Percentiles rank a stretch among this genome's conserved stretches.
phyloP scores from a whole-genome alignment of 2,329 filamentous ascomycete species.

The Phaeosphaeriaceae sp. region DNA sequence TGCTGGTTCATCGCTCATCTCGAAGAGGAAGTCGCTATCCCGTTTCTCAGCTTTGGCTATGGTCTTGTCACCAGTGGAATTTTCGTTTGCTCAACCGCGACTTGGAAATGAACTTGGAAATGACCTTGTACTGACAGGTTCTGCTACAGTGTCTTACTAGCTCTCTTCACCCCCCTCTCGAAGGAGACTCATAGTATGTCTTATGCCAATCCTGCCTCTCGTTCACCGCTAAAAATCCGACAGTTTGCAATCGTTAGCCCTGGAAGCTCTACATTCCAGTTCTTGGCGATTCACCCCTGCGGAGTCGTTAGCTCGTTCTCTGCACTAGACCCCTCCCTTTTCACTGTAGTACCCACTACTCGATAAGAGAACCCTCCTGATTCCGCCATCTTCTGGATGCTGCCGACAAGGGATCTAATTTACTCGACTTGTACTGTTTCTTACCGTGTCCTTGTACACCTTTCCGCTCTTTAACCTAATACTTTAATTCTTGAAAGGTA shows the following conservation, averaged over 20 bases:
- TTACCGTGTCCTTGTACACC: constrained; percentile 42
- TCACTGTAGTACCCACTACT: constrained; percentile 39
- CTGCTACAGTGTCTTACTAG: constrained; percentile 17
- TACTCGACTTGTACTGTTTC: constrained; percentile 41
- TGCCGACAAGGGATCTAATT: constrained; percentile 50
- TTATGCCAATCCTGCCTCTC: constrained; percentile 1
- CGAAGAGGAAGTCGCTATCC: neutral
- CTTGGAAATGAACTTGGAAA: neutral
- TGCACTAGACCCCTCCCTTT: constrained; percentile 50
- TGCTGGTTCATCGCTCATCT: neutral
- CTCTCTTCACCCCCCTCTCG: constrained; percentile 16
- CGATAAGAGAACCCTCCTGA: constrained; percentile 44
- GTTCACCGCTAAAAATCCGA: constrained; percentile 33
- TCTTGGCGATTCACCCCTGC: constrained; percentile 51
- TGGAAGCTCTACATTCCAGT: constrained; percentile 54
- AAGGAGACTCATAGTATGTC: constrained; percentile 34
- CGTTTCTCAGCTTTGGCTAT: neutral
- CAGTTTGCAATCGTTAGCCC: constrained; percentile 47
- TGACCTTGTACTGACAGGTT: constrained; percentile 12
- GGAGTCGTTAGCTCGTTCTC: constrained; percentile 64
- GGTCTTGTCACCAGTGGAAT: neutral
- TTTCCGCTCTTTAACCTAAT: constrained; percentile 53
- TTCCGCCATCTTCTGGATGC: constrained; percentile 52
- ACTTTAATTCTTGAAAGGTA: constrained; percentile 58
- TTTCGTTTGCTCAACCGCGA: neutral